Conservation (phyloP, 345 rosid genomes). For the Toxicodendron radicans region DNA sequence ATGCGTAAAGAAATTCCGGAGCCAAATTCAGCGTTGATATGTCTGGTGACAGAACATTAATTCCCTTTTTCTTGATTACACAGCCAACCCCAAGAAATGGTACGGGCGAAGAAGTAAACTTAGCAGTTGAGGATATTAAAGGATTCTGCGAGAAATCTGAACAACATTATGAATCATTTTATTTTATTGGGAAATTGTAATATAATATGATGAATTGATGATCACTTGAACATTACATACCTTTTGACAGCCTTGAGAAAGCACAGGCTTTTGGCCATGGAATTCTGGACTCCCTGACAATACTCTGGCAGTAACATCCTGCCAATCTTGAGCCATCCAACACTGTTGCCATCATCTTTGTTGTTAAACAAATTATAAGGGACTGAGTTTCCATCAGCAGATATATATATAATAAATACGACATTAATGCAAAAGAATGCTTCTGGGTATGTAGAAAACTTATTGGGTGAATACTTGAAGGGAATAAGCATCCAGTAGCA, state of each 20-base stretch:
- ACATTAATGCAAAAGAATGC: background rate
- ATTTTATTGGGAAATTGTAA: background rate
- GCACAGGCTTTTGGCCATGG: constrained; percentile 1
- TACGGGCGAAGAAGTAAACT: too few species aligned
- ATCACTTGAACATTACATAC: constrained; percentile 2
- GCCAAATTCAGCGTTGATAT: constrained; percentile 24
- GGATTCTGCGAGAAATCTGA: constrained; percentile 15
- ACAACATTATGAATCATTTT: background rate
- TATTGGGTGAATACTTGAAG: constrained; percentile 14
- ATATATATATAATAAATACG: background rate
- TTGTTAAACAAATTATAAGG: background rate
- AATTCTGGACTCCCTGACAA: background rate
- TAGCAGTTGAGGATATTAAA: background rate
- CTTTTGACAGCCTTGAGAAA: constrained; percentile 12
- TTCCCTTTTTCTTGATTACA: constrained; percentile 4
- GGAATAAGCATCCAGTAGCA: constrained; percentile 21
- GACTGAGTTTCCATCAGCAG: background rate
- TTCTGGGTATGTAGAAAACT: background rate
- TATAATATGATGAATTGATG: background rate
- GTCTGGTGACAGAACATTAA: constrained; percentile 35
- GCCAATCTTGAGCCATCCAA: constrained; percentile 4
- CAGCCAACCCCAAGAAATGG: background rate
- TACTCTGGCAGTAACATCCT: constrained; percentile 1
- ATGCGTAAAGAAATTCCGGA: constrained; percentile 39
- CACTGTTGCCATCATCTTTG: constrained; percentile 17